Evolutionary conservation across 768 basidiomycete genomes (phyloP).

Genomic region (Trametes cingulata): DNA sequence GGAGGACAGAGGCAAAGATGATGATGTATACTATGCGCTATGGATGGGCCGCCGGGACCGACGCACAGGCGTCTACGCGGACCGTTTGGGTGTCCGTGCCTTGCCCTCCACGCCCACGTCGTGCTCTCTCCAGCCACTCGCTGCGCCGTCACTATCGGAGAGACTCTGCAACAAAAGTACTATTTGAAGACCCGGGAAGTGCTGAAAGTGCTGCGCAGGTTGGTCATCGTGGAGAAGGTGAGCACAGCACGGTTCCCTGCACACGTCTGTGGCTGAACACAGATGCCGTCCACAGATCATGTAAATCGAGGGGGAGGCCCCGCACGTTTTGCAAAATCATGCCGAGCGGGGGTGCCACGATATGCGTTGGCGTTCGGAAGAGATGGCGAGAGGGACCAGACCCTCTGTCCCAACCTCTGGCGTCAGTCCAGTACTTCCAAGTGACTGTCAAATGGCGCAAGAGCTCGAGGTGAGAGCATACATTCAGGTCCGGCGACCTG

Average conservation of each 20-base stretch:
- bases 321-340: background rate
- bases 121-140: background rate
- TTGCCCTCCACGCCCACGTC: conserved; percentile 1
- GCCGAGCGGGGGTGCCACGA: background rate
- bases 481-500: too few species aligned
- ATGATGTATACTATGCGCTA: conserved; percentile 10
- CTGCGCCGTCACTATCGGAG: background rate
- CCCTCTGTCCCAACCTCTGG: too few species aligned
- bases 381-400: conserved; percentile 99
- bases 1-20: background rate
- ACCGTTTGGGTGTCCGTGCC: background rate
- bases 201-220: conserved; percentile 40
- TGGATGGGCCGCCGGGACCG: background rate
- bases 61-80: background rate
- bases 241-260: background rate
- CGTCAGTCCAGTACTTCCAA: too few species aligned
- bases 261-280: conserved; percentile 1
- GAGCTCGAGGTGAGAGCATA: too few species aligned
- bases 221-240: conserved; percentile 96
- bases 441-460: too few species aligned
- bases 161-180: background rate
- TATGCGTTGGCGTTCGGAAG: conserved; percentile 53
- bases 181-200: background rate
- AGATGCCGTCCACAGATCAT: conserved; percentile 62
- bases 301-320: conserved; percentile 84